These are phyloP conservation scores for Plantago lanceolata DNA, from an alignment of 305 asterid genomes.

Conservation along the genomic window DNA sequence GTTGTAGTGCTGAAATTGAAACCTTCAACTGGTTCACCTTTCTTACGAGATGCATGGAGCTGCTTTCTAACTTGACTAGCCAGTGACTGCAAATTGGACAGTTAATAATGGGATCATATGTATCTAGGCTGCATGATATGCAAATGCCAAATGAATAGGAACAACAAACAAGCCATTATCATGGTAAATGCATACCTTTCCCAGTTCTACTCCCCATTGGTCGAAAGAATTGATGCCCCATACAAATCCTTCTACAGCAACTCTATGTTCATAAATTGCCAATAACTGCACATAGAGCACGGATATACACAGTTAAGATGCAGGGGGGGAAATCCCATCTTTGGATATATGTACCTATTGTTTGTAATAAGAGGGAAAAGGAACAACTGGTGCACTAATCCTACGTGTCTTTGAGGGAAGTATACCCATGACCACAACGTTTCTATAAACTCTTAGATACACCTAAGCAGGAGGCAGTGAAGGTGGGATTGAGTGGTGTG, in stretches of 20 bases:
- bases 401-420: too few relatives aligned
- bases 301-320: conserved; percentile 26
- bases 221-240: conserved; percentile 99
- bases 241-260: conserved; percentile 95
- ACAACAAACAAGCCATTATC: background rate
- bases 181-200: conserved; percentile 57
- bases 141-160: conserved; percentile 7
- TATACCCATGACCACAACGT: too few relatives aligned
- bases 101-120: background rate
- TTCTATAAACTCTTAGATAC: too few relatives aligned
- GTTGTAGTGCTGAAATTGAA: conserved; percentile 83
- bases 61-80: conserved; percentile 97
- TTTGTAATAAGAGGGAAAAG: background rate
- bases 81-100: conserved; percentile 54
- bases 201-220: conserved; percentile 99
- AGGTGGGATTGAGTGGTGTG: too few relatives aligned
- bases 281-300: conserved; percentile 52
- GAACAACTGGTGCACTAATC: too few relatives aligned
- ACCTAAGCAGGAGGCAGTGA: too few relatives aligned
- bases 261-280: conserved; percentile 92
- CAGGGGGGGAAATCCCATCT: background rate
- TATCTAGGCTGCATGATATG: conserved; percentile 2
- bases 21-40: conserved; percentile 67
- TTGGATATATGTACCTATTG: background rate
- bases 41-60: conserved; percentile 81